phyloP scores from a whole-genome alignment of 352 stramenopile genomes.

The Phytophthora aleatoria region DNA sequence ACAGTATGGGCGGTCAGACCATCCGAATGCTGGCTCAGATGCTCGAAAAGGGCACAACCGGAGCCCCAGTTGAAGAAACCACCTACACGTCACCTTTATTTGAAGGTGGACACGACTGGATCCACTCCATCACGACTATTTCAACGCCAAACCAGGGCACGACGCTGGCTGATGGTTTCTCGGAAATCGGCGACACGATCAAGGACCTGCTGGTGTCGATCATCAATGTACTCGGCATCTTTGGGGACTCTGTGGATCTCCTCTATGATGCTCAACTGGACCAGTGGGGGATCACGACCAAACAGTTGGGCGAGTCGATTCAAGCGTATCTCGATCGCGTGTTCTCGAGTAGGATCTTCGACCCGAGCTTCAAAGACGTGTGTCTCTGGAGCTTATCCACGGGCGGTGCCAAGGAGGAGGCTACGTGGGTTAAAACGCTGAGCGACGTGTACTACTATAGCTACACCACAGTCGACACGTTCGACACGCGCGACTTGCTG shows the following conservation, averaged over 20 bases:
- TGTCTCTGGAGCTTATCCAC: constrained; percentile 56
- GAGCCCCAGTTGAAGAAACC: constrained; percentile 39
- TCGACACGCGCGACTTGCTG: constrained; percentile 32
- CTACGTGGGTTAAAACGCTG: constrained; percentile 55
- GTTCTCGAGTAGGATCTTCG: constrained; percentile 45
- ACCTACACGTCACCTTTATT: constrained; percentile 47
- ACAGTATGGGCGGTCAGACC: constrained; percentile 80
- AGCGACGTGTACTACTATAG: constrained; percentile 67
- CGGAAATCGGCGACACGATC: constrained; percentile 41
- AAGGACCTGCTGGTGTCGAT: constrained; percentile 43
- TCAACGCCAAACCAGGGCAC: constrained; percentile 65
- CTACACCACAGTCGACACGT: constrained; percentile 53
- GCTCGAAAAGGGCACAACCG: constrained; percentile 53
- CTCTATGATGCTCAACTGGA: constrained; percentile 63
- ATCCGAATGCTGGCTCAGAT: constrained; percentile 73
- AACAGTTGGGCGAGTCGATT: constrained; percentile 35
- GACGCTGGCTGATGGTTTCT: constrained; percentile 49
- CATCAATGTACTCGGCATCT: constrained; percentile 37
- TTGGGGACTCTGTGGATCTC: constrained; percentile 33
- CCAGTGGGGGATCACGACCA: constrained; percentile 48
- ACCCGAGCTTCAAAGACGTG: constrained; percentile 46
- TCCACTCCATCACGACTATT: constrained; percentile 70
- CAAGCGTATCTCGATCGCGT: constrained; percentile 46
- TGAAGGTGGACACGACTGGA: constrained; percentile 53
- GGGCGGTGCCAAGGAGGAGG: constrained; percentile 51